Base-by-base conservation (phyloP, 2,329 filamentous ascomycete species). In the Aspergillus sp. region DNA sequence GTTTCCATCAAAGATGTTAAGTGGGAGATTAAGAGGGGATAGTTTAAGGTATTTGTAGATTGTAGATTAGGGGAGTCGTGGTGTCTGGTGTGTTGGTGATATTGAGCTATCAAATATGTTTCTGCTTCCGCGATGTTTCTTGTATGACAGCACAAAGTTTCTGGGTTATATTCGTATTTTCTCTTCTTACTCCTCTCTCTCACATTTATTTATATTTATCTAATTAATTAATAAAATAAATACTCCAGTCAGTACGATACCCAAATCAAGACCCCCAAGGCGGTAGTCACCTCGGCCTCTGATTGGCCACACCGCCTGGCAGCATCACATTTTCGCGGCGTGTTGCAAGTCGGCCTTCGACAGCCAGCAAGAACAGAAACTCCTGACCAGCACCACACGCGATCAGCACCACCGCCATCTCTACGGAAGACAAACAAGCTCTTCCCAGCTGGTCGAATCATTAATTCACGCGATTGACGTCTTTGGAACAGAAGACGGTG, bases 1-100 rank as follows among this genome's bases (percentile, higher is more conserved):
- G 90, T 96, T 37, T 93, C 88, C 66, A 90, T 96, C 64, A 91
- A 89, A 64, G 88, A 93, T 28, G 67, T 95, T 43, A 87, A 81
- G 49, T 98, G 90, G 89, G 84, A 90, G 53, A 86, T 98, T 53
- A 78, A 80, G 51, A 77, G 89, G 52, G 80, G 82, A 31, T 93
- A 62, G 77, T 44, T 28, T 30, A 42, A 2, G 8, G 10, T 27
- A 13, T 32, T 42, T n/a, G 5, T 39, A 44, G 27, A 38, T 45
- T 42, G 8, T 36, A 27, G 35, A 34, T 32, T 28, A 27, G 13
- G 39, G 29, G 39, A 13, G 12, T 11, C 8, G 6, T 40, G 39
- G 27, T 13, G 29, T 34, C 30, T 37, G 30, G 10, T 19, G 19
- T 19, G 19, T 19, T 19, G 19, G 19, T 19, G 19, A 19, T 19